These are phyloP conservation scores for Starmerella apicola DNA, from an alignment of 805 yeast species.

Conservation along the genomic window DNA sequence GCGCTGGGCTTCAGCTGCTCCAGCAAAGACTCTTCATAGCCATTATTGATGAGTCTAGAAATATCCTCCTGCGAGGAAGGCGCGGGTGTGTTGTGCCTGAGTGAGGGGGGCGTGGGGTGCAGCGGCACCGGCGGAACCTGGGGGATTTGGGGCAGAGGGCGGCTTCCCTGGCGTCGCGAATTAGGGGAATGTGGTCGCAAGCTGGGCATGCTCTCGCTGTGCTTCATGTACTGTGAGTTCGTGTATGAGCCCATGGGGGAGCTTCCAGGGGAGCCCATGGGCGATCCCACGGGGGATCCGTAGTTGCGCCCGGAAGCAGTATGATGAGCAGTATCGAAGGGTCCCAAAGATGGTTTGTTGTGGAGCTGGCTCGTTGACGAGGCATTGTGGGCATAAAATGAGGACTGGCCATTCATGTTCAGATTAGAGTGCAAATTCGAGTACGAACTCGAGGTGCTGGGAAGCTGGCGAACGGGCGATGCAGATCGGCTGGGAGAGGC, in stretches of 20 bases:
- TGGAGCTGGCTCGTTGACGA: too few species aligned
- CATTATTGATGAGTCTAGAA: constrained; percentile 26
- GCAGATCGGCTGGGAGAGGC: background rate
- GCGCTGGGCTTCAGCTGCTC: constrained; percentile 17
- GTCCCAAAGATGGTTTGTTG: too few species aligned
- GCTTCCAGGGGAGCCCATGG: background rate
- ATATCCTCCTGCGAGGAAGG: constrained; percentile 18
- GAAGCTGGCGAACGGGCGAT: background rate
- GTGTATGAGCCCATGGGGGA: background rate
- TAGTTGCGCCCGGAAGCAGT: too few species aligned
- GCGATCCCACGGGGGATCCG: too few species aligned
- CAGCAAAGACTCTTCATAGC: constrained; percentile 28
- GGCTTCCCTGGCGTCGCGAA: background rate
- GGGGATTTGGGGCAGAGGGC: constrained; percentile 7
- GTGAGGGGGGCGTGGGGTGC: background rate
- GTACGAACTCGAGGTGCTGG: too few species aligned
- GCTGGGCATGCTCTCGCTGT: constrained; percentile 5
- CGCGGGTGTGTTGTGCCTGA: background rate
- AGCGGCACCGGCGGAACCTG: background rate
- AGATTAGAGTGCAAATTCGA: too few species aligned
- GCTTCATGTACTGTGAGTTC: background rate
- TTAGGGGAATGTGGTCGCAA: background rate
- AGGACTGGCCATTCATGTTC: background rate
- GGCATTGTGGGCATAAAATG: background rate
- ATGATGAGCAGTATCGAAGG: too few species aligned